A percentile compares a stretch with the other conserved stretches of the same genome.
These are phyloP conservation scores for Pholiota molesta DNA, from an alignment of 768 basidiomycete genomes.

Conservation along the genomic window DNA sequence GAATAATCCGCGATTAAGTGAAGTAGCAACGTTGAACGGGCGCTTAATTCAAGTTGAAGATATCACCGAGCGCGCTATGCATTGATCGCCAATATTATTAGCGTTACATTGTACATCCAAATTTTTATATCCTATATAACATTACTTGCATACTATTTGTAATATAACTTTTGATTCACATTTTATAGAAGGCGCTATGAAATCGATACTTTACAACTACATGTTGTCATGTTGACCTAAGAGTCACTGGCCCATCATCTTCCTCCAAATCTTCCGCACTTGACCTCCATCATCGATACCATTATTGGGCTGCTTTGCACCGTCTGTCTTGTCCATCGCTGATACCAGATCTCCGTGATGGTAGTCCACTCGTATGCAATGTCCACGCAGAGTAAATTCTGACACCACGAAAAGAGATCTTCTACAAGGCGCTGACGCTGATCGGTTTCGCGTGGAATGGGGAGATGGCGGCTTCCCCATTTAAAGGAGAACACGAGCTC, in stretches of 20 bases:
- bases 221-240: neutral
- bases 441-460: slow-evolving; percentile 5
- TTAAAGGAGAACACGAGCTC: slow-evolving; percentile 18
- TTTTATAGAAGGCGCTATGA: too few species aligned
- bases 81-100: too few species aligned
- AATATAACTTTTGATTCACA: too few species aligned
- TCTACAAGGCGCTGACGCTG: slow-evolving; percentile 9
- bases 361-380: slow-evolving; percentile 15
- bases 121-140: too few species aligned
- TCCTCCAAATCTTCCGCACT: neutral
- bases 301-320: neutral
- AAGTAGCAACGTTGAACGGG: too few species aligned
- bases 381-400: slow-evolving; percentile 8
- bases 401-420: slow-evolving; percentile 13
- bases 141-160: too few species aligned
- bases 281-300: slow-evolving; percentile 4
- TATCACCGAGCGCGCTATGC: too few species aligned
- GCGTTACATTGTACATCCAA: too few species aligned
- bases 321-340: slow-evolving; percentile 16
- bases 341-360: slow-evolving; percentile 15
- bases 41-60: too few species aligned
- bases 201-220: too few species aligned
- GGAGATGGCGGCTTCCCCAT: slow-evolving; percentile 11
- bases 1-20: too few species aligned
- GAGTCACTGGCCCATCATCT: neutral